phyloP scores from a whole-genome alignment of 495 filamentous ascomycete species.

The Aspergillus sclerotiicarbonarius region DNA sequence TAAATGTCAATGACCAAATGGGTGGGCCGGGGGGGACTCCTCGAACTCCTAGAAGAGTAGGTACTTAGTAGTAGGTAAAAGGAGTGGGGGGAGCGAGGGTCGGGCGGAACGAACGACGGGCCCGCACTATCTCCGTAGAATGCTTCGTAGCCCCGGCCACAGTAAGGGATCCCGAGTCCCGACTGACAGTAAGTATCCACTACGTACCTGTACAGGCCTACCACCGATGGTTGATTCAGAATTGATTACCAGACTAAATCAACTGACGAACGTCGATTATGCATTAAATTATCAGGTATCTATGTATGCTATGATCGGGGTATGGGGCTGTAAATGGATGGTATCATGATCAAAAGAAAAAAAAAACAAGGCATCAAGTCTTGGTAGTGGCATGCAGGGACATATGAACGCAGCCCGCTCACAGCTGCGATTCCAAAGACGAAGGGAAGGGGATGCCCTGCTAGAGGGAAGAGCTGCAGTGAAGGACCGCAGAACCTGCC shows the following conservation, averaged over 20 bases:
- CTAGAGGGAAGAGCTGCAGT: not conserved
- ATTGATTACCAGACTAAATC: not conserved
- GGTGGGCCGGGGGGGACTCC: too few species aligned
- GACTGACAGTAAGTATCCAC: too few species aligned
- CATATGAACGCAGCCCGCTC: slow-evolving; percentile 5
- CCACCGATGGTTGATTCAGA: too few species aligned
- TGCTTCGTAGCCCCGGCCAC: too few species aligned
- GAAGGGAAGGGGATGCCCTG: not conserved
- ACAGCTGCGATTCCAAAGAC: not conserved
- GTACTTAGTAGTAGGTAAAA: too few species aligned
- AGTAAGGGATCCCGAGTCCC: too few species aligned
- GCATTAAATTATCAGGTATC: slow-evolving; percentile 16
- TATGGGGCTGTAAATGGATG: slow-evolving; percentile 13
- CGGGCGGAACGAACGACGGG: not conserved
- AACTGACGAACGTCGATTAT: slow-evolving; percentile 9
- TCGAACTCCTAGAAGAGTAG: too few species aligned
- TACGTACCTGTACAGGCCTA: too few species aligned
- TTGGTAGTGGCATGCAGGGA: slow-evolving; percentile 10
- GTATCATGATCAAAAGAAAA: slow-evolving; percentile 16
- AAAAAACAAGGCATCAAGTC: not conserved
- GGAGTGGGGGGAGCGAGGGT: not conserved
- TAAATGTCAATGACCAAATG: too few species aligned
- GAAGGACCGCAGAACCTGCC: slow-evolving; percentile 30
- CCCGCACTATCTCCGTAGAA: too few species aligned
- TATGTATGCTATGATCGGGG: slow-evolving; percentile 14